Evolutionary conservation across 768 basidiomycete genomes (phyloP).

Genomic region (Flagelloscypha sp.): DNA sequence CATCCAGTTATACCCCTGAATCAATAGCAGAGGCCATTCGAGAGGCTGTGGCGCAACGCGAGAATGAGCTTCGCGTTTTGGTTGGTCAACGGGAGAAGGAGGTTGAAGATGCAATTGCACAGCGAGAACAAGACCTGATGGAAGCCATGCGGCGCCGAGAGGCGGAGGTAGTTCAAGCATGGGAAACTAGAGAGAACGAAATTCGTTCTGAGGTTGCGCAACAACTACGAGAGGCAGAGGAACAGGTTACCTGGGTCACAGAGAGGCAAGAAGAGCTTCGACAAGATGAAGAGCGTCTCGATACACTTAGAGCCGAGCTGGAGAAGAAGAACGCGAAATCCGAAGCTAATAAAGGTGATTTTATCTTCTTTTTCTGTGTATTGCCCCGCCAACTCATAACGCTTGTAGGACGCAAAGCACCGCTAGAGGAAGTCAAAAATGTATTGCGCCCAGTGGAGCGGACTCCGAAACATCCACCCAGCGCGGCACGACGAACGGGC

Average conservation of each 20-base stretch:
- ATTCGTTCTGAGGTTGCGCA: conserved; percentile 44
- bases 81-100: conserved; percentile 65
- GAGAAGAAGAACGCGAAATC: conserved; percentile 41
- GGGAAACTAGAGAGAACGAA: conserved; percentile 43
- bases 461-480: conserved; percentile 20
- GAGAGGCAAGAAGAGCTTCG: conserved; percentile 46
- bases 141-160: conserved; percentile 58
- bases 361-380: neutral
- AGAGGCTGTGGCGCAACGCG: conserved; percentile 52
- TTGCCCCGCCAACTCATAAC: neutral
- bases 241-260: conserved; percentile 38
- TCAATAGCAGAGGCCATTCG: conserved; percentile 40
- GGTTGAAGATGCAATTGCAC: conserved; percentile 53
- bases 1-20: conserved; percentile 20
- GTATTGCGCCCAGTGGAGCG: conserved; percentile 44
- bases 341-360: conserved; percentile 25
- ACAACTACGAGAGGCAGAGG: conserved; percentile 21
- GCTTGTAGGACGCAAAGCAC: conserved; percentile 38
- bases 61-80: conserved; percentile 59
- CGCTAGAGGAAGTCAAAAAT: conserved; percentile 73
- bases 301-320: conserved; percentile 37
- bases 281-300: conserved; percentile 41
- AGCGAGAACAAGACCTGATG: conserved; percentile 66
- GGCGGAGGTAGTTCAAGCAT: conserved; percentile 53
- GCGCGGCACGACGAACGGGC: conserved; percentile 12